A percentile compares a stretch with the other conserved stretches of the same genome.
Conservation (phyloP, 139 green algal species). For the Chloropicon primus region DNA sequence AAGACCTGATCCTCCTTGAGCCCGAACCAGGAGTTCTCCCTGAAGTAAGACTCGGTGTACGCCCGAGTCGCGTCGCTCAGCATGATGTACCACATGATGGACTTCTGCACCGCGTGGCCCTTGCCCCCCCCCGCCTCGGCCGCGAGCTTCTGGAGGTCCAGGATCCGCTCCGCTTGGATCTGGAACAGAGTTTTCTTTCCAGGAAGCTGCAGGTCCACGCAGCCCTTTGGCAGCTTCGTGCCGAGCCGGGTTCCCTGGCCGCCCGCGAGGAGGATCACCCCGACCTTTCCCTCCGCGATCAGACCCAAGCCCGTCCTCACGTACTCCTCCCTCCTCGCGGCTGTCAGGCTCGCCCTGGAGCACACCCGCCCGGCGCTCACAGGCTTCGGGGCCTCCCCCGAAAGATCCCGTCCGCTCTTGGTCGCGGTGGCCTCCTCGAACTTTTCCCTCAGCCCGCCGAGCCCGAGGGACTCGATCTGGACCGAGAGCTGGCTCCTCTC, state of each 20-base stretch:
- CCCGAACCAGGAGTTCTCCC: constrained; percentile 54
- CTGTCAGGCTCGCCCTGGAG: neutral
- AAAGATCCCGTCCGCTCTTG: neutral
- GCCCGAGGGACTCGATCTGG: constrained; percentile 28
- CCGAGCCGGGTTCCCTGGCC: constrained; percentile 88
- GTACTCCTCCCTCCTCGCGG: constrained; percentile 22
- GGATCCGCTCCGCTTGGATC: constrained; percentile 70
- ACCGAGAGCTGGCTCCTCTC: constrained; percentile 26
- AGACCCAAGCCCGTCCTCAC: constrained; percentile 21
- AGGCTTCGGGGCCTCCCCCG: constrained; percentile 13
- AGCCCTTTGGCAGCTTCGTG: constrained; percentile 49
- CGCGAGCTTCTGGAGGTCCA: constrained; percentile 47
- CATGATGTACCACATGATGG: constrained; percentile 78
- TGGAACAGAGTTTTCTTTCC: constrained; percentile 81
- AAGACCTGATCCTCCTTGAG: constrained; percentile 50
- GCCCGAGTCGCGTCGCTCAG: constrained; percentile 73
- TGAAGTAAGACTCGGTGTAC: constrained; percentile 55
- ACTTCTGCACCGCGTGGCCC: neutral
- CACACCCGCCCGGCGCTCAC: neutral
- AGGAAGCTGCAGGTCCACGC: constrained; percentile 84
- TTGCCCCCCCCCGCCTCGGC: constrained; percentile 1
- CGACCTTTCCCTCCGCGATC: constrained; percentile 49
- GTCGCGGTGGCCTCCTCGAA: neutral
- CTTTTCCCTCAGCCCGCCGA: constrained; percentile 30
- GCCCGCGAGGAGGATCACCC: constrained; percentile 72